Conservation (phyloP, 306 rosid species). For the Trifolium fragiferum region DNA sequence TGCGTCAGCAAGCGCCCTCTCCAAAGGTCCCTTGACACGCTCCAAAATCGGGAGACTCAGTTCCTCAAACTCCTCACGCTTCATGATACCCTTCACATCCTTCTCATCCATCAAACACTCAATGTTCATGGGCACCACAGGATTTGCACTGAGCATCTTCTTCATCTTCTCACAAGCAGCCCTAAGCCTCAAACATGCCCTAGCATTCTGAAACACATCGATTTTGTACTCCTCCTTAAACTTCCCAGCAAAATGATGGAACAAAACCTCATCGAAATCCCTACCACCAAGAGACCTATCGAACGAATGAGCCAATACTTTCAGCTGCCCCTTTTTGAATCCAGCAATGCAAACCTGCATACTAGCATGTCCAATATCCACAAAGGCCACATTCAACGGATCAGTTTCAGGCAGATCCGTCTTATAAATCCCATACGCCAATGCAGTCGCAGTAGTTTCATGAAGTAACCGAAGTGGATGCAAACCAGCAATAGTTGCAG, state of each 20-base stretch:
- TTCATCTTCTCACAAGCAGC: slow-evolving; percentile 92
- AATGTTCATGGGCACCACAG: slow-evolving; percentile 84
- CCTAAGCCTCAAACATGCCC: slow-evolving; percentile 83
- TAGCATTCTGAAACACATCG: slow-evolving; percentile 81
- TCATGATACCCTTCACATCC: slow-evolving; percentile 83
- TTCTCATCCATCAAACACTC: slow-evolving; percentile 98
- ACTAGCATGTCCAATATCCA: slow-evolving; percentile 93
- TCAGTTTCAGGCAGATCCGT: slow-evolving; percentile 90
- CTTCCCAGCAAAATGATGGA: slow-evolving; percentile 77
- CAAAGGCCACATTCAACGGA: slow-evolving; percentile 86
- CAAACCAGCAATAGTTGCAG: slow-evolving; percentile 90
- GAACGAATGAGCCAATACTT: slow-evolving; percentile 78
- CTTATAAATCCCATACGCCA: slow-evolving; percentile 96
- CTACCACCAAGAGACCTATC: slow-evolving; percentile 94
- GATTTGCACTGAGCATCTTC: slow-evolving; percentile 95
- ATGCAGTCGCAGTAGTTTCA: slow-evolving; percentile 92
- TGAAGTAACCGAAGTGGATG: slow-evolving; percentile 86
- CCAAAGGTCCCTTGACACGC: slow-evolving; percentile 85
- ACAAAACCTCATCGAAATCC: slow-evolving; percentile 88
- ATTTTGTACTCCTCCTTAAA: slow-evolving; percentile 86
- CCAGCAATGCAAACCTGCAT: slow-evolving; percentile 99
- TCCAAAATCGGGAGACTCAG: slow-evolving; percentile 82
- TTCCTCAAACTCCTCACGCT: slow-evolving; percentile 92
- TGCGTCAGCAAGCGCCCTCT: slow-evolving; percentile 87
- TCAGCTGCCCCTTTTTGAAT: slow-evolving; percentile 86